phyloP scores from a whole-genome alignment of 1,284 basidiomycete species.

The Sanguinoderma infundibulare region DNA sequence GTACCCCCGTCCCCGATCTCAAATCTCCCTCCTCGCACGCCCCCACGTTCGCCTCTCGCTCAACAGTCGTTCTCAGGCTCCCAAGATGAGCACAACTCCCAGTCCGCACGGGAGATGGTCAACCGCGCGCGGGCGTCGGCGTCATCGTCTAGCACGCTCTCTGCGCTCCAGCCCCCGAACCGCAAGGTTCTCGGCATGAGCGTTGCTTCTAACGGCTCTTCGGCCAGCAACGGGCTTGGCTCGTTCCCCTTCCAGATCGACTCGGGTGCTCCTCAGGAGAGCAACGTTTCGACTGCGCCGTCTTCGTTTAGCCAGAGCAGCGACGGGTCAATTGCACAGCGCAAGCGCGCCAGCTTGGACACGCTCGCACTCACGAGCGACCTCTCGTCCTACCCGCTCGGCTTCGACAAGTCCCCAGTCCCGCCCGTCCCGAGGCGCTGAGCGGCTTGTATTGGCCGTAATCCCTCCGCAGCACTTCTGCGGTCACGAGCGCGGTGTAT shows the following conservation, averaged over 20 bases:
- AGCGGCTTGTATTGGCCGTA: conserved; percentile 8
- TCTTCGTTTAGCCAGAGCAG: conserved; percentile 30
- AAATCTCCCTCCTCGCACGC: conserved; percentile 71
- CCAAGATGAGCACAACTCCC: conserved; percentile 16
- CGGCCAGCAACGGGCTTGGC: conserved; percentile 72
- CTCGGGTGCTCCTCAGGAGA: conserved; percentile 34
- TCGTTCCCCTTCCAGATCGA: conserved; percentile 87
- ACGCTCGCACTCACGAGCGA: conserved; percentile 81
- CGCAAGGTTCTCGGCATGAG: conserved; percentile 68
- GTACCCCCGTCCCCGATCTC: conserved; percentile 85
- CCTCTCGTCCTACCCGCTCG: conserved; percentile 77
- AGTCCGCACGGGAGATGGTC: conserved; percentile 35
- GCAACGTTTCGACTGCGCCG: conserved; percentile 19
- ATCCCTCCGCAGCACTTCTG: conserved; percentile 3
- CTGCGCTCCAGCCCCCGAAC: conserved; percentile 38
- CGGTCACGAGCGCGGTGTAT: conserved; percentile 26
- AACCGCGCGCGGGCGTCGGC: conserved; percentile 27
- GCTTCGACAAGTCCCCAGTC: conserved; percentile 48
- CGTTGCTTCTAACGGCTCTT: conserved; percentile 71
- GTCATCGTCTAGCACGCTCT: conserved; percentile 16
- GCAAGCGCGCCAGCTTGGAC: conserved; percentile 79
- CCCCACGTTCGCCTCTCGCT: conserved; percentile 70
- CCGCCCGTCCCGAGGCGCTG: conserved; percentile 28
- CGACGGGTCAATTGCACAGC: conserved; percentile 31
- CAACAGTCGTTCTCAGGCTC: conserved; percentile 52